These are phyloP conservation scores for Acer saccharum DNA, from an alignment of 345 rosid species.

Conservation along the genomic window DNA sequence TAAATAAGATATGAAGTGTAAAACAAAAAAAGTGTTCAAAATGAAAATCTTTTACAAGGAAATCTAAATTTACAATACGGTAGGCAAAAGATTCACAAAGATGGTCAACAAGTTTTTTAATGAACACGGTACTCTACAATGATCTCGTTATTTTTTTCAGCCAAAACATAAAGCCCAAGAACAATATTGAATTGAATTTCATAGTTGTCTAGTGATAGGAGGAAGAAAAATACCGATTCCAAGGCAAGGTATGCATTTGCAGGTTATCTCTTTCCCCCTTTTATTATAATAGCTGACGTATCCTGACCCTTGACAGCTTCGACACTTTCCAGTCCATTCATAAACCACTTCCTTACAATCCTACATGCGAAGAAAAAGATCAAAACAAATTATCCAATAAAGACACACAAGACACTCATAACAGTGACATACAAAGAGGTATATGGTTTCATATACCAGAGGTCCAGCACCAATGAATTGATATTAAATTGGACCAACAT, in stretches of 20 bases:
- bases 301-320: conserved; percentile 93
- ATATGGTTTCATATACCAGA: neutral
- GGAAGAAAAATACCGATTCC: conserved; percentile 68
- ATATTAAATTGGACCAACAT: neutral
- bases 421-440: neutral
- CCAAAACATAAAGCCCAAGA: neutral
- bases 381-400: conserved; percentile 11
- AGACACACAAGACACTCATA: neutral
- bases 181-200: neutral
- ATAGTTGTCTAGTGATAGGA: neutral
- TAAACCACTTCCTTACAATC: conserved; percentile 87
- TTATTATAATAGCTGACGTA: conserved; percentile 78
- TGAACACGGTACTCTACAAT: neutral
- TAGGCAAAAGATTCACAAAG: neutral
- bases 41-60: neutral
- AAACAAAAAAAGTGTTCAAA: neutral
- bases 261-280: conserved; percentile 76
- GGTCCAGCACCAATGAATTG: neutral
- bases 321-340: conserved; percentile 97
- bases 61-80: neutral
- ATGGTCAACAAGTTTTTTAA: neutral
- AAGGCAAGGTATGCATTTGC: conserved; percentile 91
- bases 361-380: conserved; percentile 41
- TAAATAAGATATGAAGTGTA: neutral
- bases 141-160: neutral